Evolutionary conservation across 169 alveolate species (phyloP), one percentile per base, ranked within the genome.

Genomic region (Eimeria zaria): DNA sequence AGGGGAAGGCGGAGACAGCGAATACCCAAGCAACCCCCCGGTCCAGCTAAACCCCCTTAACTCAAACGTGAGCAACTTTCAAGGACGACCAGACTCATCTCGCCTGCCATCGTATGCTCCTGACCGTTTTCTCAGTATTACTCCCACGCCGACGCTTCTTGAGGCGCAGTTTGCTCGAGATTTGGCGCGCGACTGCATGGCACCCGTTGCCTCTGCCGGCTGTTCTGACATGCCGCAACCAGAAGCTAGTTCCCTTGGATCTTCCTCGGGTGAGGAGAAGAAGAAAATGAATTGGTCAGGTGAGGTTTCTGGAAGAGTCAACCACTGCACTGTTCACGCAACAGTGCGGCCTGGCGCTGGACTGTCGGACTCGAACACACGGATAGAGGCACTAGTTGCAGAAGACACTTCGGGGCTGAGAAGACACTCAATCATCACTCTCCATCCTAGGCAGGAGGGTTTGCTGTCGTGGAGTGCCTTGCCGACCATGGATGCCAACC

Each of bases 121-220:
- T 24, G 89, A 44, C 69, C 0, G 44, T 36, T 24, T 44, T 27
- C 41, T 41, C 12, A 78, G 20, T 78, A 48, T 46, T 78, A 12
- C 30, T 83, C 74, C 74, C 60, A 53, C 9, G n/a, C 93, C 93
- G 44, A 85, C 93, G 27, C 93, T 85, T 6, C 93, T 85, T 60
- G 93, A 85, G 62, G 55, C 93, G 44, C 93, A 85, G 51, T 85
- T 85, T 39, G 93, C 93, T 73, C 80, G 93, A 9, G 93, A 55
- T 60, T 46, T 85, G 76, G 93, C 93, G 80, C 93, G 78, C 51
- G 80, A 85, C 33, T 46, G n/a, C 93, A 58, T 85, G 80, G 58
- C 39, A 3, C 81, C 93, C 33, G 11, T 39, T 30, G 60, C 58
- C 7, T 62, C 80, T 27, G 12, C 1, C 62, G 60, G 33, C 18